Evolutionary conservation across 140 eudicot genomes (phyloP), one percentile per base, ranked within the genome.

Genomic region (Cichorium intybus): DNA sequence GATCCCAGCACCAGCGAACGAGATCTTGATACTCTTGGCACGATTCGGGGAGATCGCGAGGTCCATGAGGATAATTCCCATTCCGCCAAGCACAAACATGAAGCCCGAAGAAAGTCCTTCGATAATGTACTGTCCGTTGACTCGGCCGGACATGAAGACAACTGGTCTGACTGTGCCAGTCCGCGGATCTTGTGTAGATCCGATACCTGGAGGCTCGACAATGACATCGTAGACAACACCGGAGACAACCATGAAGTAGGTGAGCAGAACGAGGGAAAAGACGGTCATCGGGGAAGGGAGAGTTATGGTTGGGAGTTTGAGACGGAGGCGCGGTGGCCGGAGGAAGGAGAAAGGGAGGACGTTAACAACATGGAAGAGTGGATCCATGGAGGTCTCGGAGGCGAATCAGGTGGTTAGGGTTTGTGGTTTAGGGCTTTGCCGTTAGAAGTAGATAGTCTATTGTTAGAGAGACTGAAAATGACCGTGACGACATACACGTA

Each of bases 181-280:
- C 16, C 51, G 49, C 9, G 72, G 87, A 48, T 94, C 99, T 69
- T 93, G 97, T 4, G 85, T 71, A 39, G 95, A 94, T 54, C 97
- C 95, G 80, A 86, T 89, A 7, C 99, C 99, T 0, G 99, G 99
- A 0, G 99, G 99, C 57, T 93, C 97, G 8, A 93, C 97, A 67
- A 93, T 93, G 78, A 89, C 95, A 75, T 93, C 99, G 79, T 93
- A 93, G 71, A 93, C 84, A 50, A 93, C 86, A 67, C 97, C 99
- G 63, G 99, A 93, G 76, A 93, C 87, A 48, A 89, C 94, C 79
- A 89, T 79, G 87, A 93, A 93, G 88, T 93, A 93, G 74, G 97
- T 88, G 81, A 84, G 82, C 77, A 93, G 97, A 75, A 86, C 56
- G 75, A 93, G 87, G 46, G 90, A 56, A 85, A 64, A 80, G 62